Percentiles rank a stretch among this genome's conserved stretches.
phyloP scores from a whole-genome alignment of 2,329 filamentous ascomycete genomes.

The Xylaria sp. region DNA sequence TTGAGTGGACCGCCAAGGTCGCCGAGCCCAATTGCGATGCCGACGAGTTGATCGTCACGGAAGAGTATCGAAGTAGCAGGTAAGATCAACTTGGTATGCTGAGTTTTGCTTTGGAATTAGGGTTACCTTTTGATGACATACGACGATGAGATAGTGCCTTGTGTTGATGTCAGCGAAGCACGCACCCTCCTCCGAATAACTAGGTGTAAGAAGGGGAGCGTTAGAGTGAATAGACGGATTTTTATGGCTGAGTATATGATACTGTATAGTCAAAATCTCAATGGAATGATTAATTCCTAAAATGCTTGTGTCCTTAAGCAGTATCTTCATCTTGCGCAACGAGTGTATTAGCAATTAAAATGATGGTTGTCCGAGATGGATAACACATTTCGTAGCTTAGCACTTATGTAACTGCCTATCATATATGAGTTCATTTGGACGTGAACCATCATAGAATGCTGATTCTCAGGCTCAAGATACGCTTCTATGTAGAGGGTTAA shows the following conservation, averaged over 20 bases:
- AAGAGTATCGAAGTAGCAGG: not conserved
- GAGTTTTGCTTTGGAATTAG: not conserved
- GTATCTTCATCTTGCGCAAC: no score
- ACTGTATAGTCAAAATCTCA: not conserved
- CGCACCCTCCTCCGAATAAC: not conserved
- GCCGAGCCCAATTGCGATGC: slow-evolving; percentile 3
- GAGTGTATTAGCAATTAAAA: no score
- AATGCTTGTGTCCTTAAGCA: not conserved
- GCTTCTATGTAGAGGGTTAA: no score
- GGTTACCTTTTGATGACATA: not conserved
- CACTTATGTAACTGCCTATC: no score
- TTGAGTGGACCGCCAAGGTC: not conserved
- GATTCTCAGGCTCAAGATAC: no score
- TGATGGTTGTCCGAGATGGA: no score
- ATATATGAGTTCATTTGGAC: no score
- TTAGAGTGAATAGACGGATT: no score
- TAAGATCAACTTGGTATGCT: not conserved
- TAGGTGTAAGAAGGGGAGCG: no score
- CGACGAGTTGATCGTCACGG: not conserved
- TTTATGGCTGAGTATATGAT: no score
- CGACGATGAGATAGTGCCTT: not conserved
- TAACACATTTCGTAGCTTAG: no score
- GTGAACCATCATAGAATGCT: no score
- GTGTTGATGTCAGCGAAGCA: not conserved
- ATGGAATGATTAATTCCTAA: not conserved